These are phyloP conservation scores for Brassica rapa DNA, from an alignment of 345 rosid species.

Conservation along the genomic window DNA sequence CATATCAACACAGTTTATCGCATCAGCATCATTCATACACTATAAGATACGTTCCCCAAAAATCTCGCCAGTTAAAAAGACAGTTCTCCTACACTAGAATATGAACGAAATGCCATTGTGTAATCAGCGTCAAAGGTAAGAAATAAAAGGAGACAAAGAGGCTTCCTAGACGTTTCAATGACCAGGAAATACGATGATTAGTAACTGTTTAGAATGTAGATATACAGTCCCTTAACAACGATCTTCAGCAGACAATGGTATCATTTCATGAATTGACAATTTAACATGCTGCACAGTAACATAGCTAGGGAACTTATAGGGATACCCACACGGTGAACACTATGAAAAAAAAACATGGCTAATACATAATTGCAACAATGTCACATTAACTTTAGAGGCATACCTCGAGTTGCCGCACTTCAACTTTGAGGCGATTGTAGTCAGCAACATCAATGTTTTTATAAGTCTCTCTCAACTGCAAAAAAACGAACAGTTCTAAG, in stretches of 20 bases:
- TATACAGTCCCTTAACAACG: conserved; percentile 8
- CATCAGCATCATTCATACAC: conserved; percentile 11
- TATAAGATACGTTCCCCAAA: background rate
- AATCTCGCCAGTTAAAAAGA: conserved; percentile 3
- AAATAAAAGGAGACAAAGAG: background rate
- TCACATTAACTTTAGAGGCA: conserved; percentile 18
- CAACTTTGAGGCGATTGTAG: conserved; percentile 70
- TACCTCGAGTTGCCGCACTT: conserved; percentile 65
- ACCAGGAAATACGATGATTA: background rate
- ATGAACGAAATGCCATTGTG: background rate
- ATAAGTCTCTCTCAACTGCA: conserved; percentile 69
- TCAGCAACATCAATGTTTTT: conserved; percentile 73
- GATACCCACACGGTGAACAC: conserved; percentile 19
- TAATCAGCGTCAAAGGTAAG: conserved; percentile 2
- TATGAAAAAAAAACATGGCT: background rate
- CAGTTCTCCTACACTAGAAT: conserved; percentile 4
- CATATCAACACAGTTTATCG: conserved; percentile 11
- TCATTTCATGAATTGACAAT: conserved; percentile 10
- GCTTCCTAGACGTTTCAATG: background rate
- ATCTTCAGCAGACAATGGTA: conserved; percentile 19
- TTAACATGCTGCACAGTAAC: background rate
- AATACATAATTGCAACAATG: conserved; percentile 2
- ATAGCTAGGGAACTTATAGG: background rate
- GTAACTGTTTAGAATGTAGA: background rate
- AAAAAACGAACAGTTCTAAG: conserved; percentile 31